Conservation (phyloP, 2,329 filamentous ascomycete species). For the Metarhizium robertsii region DNA sequence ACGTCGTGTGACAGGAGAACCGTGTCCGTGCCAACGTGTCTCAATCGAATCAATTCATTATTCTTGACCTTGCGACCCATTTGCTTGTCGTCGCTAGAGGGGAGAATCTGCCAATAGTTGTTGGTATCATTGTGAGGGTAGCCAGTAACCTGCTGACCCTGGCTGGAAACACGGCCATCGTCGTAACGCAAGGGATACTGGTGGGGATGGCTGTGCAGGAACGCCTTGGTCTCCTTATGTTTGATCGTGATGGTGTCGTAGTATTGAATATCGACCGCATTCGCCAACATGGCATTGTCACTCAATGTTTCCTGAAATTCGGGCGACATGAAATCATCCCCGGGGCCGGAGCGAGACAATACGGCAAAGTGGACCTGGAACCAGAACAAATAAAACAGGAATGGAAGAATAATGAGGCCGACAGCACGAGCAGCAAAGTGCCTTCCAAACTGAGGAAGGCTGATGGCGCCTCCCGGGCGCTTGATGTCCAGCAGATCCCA, state of each 20-base stretch:
- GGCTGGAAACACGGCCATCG: conserved; percentile 92
- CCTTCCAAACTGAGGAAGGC: conserved; percentile 69
- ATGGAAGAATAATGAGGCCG: conserved; percentile 81
- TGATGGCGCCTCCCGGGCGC: conserved; percentile 71
- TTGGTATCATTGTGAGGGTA: conserved; percentile 98
- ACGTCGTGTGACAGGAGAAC: conserved; percentile 91
- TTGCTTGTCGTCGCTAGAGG: conserved; percentile 49
- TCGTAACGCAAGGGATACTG: conserved; percentile 91
- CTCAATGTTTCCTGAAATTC: conserved; percentile 96
- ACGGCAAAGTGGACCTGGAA: conserved; percentile 99
- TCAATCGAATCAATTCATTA: conserved; percentile 76
- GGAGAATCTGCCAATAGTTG: conserved; percentile 94
- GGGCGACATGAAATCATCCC: conserved; percentile 97
- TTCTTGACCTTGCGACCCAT: conserved; percentile 63
- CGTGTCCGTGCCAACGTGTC: conserved; percentile 77
- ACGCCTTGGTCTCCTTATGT: conserved; percentile 96
- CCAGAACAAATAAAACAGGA: conserved; percentile 99
- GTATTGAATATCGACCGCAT: conserved; percentile 80
- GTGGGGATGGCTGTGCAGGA: conserved; percentile 87
- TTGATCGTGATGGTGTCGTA: conserved; percentile 79
- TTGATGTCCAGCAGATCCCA: conserved; percentile 93
- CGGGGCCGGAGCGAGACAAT: conserved; percentile 77
- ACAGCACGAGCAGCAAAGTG: conserved; percentile 84
- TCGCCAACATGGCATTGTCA: conserved; percentile 87
- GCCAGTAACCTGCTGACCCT: conserved; percentile 95